Evolutionary conservation across 1,284 basidiomycete species (phyloP).

Genomic region (Neonothopanus nambi): DNA sequence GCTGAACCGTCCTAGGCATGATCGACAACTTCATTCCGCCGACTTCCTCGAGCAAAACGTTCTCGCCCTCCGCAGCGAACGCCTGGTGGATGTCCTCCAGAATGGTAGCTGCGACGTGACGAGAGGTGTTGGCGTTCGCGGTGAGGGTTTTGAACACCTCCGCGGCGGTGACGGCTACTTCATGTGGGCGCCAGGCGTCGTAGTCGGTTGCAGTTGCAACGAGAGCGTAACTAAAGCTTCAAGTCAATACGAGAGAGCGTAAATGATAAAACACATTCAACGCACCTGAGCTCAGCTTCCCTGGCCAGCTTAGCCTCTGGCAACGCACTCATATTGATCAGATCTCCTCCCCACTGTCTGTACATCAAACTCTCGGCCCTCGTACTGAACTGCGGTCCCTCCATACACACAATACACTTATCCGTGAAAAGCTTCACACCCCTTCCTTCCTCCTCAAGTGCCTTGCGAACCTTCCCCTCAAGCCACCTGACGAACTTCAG

Average conservation of each 20-base stretch:
- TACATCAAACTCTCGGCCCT: conserved; percentile 96
- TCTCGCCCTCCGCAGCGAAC: conserved; percentile 24
- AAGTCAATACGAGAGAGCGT: conserved; percentile 3
- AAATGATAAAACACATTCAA: not conserved
- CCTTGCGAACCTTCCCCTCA: conserved; percentile 63
- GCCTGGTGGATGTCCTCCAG: conserved; percentile 76
- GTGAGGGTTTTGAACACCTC: conserved; percentile 89
- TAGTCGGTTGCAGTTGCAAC: conserved; percentile 92
- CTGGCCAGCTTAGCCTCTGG: conserved; percentile 96
- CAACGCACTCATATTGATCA: conserved; percentile 96
- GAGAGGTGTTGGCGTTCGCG: conserved; percentile 83
- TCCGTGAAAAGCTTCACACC: conserved; percentile 71
- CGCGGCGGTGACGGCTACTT: conserved; percentile 83
- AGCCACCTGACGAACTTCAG: conserved; percentile 70
- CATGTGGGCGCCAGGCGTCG: conserved; percentile 84
- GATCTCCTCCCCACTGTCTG: conserved; percentile 87
- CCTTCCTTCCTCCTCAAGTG: conserved; percentile 57
- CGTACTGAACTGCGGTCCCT: conserved; percentile 94
- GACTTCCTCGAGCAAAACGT: conserved; percentile 63
- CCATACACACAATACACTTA: conserved; percentile 95
- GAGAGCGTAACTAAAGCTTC: conserved; percentile 71
- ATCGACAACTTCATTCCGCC: conserved; percentile 85
- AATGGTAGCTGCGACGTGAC: conserved; percentile 72
- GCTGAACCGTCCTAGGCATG: conserved; percentile 70
- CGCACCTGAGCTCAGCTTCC: conserved; percentile 90